phyloP scores from a whole-genome alignment of 140 eudicot genomes.

The Oenanthe javanica region DNA sequence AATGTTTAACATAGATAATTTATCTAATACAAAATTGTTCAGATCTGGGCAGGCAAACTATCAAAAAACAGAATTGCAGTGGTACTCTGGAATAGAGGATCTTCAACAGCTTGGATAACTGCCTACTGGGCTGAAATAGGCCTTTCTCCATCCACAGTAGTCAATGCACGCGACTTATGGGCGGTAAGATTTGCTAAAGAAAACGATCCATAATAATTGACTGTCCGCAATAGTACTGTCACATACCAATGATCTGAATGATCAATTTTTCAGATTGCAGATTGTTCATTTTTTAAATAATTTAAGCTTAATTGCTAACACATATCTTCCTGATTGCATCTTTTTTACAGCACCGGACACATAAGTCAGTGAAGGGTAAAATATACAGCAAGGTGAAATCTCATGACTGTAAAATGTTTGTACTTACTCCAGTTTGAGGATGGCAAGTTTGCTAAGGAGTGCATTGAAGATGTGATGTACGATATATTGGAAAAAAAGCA shows the following conservation, averaged over 20 bases:
- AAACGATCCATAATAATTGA: background rate
- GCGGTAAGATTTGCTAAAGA: constrained; percentile 33
- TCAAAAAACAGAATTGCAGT: constrained; percentile 48
- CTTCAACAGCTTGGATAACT: constrained; percentile 45
- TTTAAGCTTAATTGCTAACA: background rate
- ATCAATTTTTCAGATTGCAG: background rate
- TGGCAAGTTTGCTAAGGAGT: background rate
- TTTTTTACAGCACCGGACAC: constrained; percentile 44
- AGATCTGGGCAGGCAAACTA: constrained; percentile 91
- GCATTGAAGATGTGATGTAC: background rate
- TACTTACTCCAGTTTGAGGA: constrained; percentile 44
- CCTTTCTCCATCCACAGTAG: constrained; percentile 37
- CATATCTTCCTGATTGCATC: background rate
- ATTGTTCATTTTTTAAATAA: background rate
- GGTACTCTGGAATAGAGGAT: constrained; percentile 74
- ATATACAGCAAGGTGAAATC: constrained; percentile 23
- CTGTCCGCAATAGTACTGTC: background rate
- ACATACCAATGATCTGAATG: background rate
- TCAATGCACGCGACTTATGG: constrained; percentile 73
- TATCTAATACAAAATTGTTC: background rate
- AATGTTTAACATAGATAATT: background rate
- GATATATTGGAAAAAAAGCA: background rate
- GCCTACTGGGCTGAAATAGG: constrained; percentile 77
- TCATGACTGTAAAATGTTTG: constrained; percentile 70
- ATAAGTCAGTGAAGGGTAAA: constrained; percentile 13